Base-by-base conservation (phyloP, 2,329 filamentous ascomycete genomes). In the Verticillium zaregamsianum region DNA sequence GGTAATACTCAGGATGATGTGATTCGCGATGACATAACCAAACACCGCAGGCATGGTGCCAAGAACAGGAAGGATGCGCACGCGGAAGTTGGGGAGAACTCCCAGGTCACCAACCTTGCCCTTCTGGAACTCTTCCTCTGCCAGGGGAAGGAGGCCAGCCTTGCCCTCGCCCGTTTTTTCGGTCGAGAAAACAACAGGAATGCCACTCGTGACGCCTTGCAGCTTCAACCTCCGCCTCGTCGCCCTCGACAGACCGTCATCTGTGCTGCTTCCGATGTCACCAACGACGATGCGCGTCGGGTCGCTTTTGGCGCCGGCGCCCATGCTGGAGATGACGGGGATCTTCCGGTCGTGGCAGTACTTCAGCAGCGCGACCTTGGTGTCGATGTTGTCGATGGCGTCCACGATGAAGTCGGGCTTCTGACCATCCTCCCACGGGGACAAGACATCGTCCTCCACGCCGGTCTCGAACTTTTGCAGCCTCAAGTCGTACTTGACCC, bases 21-120 rank as follows among this genome's bases (percentile, higher is more conserved):
- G 92, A 75, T 98, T 99, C 4, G 95, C 95, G 9, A 91, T 86
- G 0, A 90, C 91, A 61, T 97, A 90, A 9, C 95, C 95, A 73
- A 99, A 99, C 1, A 98, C 89, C 2, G 95, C 94, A 0, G 95
- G 95, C 93, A 99, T 97, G 0, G 95, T 99, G 1, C 95, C 95
- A 3, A 99, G 79, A 0, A 99, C 95, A 0, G 95, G 95, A 9
- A 99, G 77, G 62, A 99, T 99, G n/a, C 95, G 85, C 11, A 97
- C 92, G 28, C 95, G 85, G 74, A 99, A 99, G 72, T 97, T 93
- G 1, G 93, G 91, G 58, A 99, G 83, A 0, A 96, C 91, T 54
- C 93, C 91, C 0, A 98, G 82, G 67, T 97, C 93, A 31, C 90
- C 89, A 0, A 98, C 92, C 20, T 87, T 82, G 20, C 95, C 95